Conservation (phyloP, 805 yeast species). For the Starmerella sp. region DNA sequence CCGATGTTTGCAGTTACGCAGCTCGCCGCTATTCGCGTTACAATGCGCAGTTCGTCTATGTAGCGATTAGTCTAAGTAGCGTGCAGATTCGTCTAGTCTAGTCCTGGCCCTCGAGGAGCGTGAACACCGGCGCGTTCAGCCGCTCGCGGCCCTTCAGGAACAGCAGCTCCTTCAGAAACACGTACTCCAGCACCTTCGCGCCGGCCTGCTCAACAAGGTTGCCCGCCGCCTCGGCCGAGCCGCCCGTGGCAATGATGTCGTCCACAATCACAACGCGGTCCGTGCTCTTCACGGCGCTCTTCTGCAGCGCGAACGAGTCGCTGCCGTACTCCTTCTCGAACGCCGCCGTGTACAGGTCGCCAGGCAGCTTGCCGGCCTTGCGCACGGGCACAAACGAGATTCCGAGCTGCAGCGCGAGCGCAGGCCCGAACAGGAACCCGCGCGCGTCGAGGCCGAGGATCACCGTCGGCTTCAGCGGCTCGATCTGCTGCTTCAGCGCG, state of each 20-base stretch:
- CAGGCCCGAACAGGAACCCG: conserved; percentile 93
- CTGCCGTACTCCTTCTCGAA: conserved; percentile 86
- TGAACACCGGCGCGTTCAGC: conserved; percentile 77
- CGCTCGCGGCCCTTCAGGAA: conserved; percentile 89
- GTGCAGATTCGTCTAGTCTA: no score
- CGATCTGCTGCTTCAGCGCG: conserved; percentile 68
- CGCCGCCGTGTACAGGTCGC: conserved; percentile 57
- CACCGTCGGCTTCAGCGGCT: conserved; percentile 58
- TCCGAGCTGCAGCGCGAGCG: conserved; percentile 77
- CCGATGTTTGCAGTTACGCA: no score
- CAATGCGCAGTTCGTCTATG: no score
- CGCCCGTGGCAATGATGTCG: conserved; percentile 97
- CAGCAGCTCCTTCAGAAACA: conserved; percentile 87
- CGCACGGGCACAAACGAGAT: conserved; percentile 93
- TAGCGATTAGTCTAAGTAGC: neutral
- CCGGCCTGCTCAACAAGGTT: conserved; percentile 57
- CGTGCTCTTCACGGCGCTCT: conserved; percentile 65
- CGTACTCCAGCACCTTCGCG: conserved; percentile 66
- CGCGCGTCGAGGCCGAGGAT: conserved; percentile 92
- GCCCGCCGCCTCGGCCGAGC: conserved; percentile 91
- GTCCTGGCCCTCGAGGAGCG: conserved; percentile 69
- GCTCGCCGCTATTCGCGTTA: no score
- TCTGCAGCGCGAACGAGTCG: conserved; percentile 83
- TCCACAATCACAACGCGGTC: conserved; percentile 80
- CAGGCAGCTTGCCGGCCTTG: conserved; percentile 92